Base-by-base conservation (phyloP, 805 yeast species). In the Candida tibetensis region DNA sequence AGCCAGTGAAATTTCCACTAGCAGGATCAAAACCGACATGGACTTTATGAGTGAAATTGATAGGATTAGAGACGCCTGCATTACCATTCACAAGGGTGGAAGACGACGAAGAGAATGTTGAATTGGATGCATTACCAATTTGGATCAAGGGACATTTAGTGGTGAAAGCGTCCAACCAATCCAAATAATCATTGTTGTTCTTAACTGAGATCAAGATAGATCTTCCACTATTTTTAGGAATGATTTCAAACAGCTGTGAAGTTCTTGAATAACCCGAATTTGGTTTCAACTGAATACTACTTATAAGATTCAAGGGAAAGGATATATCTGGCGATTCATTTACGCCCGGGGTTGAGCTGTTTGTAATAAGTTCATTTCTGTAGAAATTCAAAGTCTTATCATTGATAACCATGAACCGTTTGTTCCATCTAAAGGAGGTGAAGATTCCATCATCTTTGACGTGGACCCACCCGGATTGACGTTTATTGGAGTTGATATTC, bases 1-100 rank as follows among this genome's bases (percentile, higher is more conserved):
- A 66, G 5, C 77, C 79, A 14, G 77, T 72, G 48, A 76, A 73
- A 38, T 70, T 72, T 14, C 82, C 82, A 49, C 73, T 75, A 19
- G 85, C 81, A 3, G 93, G 91, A 57, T 85, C 95, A 52, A 82
- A 85, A 1, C 90, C 90, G 17, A 85, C 91, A 58, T 85, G 93
- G 13, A 90, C 96, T 54, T 82, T 85, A 58, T 95, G 99, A 8
- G 95, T 88, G 60, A 91, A 91, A 60, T 91, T 90, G 13, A 91
- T 86, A 5, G 99, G 99, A 28, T 81, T 82, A 2, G 97, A 89
- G 8, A 93, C 96, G 6, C 66, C 71, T 3, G 72, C 64, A 55
- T 67, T 49, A 17, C 62, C 67, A 33, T 38, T 44, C 7, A 39
- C 32, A 12, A 41, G 37, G 5, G 39, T 21, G 12, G 43, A 36